Conservation (phyloP, 1,284 basidiomycete species). For the Xanthoconium separans region DNA sequence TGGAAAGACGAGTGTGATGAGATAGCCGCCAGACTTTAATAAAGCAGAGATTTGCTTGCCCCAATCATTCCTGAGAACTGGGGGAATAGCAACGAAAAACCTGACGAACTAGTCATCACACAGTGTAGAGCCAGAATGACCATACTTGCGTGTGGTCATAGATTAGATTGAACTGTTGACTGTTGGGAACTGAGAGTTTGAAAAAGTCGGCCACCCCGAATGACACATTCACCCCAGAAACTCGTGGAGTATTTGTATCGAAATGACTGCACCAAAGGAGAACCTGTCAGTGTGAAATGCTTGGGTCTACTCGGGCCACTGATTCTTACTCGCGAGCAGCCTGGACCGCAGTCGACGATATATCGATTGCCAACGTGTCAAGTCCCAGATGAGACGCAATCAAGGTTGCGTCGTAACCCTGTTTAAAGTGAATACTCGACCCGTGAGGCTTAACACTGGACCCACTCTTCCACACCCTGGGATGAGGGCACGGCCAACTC, state of each 20-base stretch:
- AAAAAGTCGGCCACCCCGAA: conserved; percentile 25
- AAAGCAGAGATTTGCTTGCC: conserved; percentile 54
- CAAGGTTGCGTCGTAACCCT: conserved; percentile 74
- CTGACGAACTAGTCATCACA: conserved; percentile 3
- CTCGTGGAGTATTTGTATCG: background rate
- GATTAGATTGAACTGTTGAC: conserved; percentile 17
- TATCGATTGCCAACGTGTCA: conserved; percentile 19
- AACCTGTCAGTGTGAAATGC: conserved; percentile 1
- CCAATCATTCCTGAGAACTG: conserved; percentile 54
- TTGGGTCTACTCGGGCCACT: background rate
- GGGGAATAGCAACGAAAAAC: conserved; percentile 38
- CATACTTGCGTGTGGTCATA: conserved; percentile 16
- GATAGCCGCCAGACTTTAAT: conserved; percentile 56
- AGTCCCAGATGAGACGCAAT: conserved; percentile 50
- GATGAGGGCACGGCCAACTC: conserved; percentile 56
- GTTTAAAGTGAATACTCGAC: conserved; percentile 1
- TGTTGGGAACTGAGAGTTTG: conserved; percentile 13
- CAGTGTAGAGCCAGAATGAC: background rate
- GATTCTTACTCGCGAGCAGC: conserved; percentile 20
- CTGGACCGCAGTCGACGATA: conserved; percentile 18
- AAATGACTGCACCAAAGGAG: background rate
- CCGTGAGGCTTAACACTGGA: background rate
- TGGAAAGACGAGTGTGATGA: conserved; percentile 59
- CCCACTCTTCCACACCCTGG: conserved; percentile 72
- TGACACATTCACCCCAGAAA: conserved; percentile 3